Conservation (phyloP, 2,329 filamentous ascomycete genomes). For the Penicillium sp. region DNA sequence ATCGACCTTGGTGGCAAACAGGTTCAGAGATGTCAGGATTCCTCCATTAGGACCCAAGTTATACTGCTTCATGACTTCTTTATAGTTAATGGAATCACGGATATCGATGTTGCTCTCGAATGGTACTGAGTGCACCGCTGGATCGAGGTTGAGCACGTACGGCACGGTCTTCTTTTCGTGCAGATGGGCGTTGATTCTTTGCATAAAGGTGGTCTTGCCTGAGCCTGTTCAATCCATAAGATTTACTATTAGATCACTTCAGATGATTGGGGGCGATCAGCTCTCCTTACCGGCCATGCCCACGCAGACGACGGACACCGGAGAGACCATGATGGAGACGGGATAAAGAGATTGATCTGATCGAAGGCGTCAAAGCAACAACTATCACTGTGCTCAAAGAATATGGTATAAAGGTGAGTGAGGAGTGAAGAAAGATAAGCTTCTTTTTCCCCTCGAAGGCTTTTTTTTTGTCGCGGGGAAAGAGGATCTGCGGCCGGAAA, state of each 20-base stretch:
- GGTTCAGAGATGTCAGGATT: conserved; percentile 89
- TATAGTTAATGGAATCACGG: conserved; percentile 97
- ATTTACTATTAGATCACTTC: conserved; percentile 4
- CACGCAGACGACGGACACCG: conserved; percentile 81
- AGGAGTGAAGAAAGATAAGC: conserved; percentile 13
- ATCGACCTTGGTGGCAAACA: conserved; percentile 97
- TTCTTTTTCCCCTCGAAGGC: conserved; percentile 24
- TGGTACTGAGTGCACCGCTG: conserved; percentile 85
- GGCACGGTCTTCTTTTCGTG: conserved; percentile 76
- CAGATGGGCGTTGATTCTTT: conserved; percentile 90
- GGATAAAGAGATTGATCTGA: not conserved
- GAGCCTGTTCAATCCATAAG: conserved; percentile 56
- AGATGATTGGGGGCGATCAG: conserved; percentile 1
- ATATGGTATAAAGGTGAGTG: not conserved
- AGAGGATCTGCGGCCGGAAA: conserved; percentile 28
- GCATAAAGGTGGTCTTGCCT: conserved; percentile 99
- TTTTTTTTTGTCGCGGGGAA: conserved; percentile 32
- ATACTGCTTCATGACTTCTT: conserved; percentile 99
- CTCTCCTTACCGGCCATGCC: conserved; percentile 78
- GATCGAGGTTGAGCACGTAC: conserved; percentile 96
- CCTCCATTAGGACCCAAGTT: conserved; percentile 96
- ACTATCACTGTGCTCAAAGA: not conserved
- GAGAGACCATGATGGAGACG: conserved; percentile 43
- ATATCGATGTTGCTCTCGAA: conserved; percentile 99
- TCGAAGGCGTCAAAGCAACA: not conserved